Conservation (phyloP, 257 asterid genomes). For the Penstemon barbatus region DNA sequence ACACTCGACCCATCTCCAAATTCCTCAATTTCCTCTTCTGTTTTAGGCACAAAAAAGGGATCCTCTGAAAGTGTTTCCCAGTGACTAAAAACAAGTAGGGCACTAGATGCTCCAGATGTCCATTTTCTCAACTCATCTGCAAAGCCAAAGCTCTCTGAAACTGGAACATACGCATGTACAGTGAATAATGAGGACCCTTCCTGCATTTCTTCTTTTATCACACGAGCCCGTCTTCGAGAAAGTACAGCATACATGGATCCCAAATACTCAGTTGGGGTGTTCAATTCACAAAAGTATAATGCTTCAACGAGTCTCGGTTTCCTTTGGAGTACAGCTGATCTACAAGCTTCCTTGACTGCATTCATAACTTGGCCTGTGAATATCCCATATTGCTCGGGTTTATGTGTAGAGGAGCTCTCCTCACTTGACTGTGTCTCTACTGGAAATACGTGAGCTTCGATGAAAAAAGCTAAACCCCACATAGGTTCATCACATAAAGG, state of each 20-base stretch:
- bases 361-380: conserved; percentile 88
- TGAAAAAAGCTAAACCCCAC: conserved; percentile 85
- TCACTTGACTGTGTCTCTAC: conserved; percentile 40
- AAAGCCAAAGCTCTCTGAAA: conserved; percentile 90
- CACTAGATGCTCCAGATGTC: conserved; percentile 90
- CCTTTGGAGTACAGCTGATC: conserved; percentile 74
- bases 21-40: conserved; percentile 69
- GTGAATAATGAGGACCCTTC: conserved; percentile 86
- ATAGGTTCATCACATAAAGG: conserved; percentile 94
- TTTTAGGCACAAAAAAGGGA: conserved; percentile 60
- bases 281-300: conserved; percentile 81
- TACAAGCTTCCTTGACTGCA: conserved; percentile 85
- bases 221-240: conserved; percentile 75
- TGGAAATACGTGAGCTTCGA: conserved; percentile 66
- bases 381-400: conserved; percentile 67
- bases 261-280: conserved; percentile 77
- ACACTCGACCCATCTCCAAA: conserved; percentile 60
- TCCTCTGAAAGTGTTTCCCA: conserved; percentile 63
- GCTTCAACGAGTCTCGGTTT: conserved; percentile 85
- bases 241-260: conserved; percentile 91
- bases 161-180: conserved; percentile 89
- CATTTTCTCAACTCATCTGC: conserved; percentile 87
- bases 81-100: conserved; percentile 63
- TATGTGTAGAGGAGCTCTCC: conserved; percentile 42
- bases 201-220: conserved; percentile 93